Percentiles rank a stretch among this genome's conserved stretches.
Evolutionary conservation across 441 rosid species (phyloP).

Genomic region (Euphorbia schlechtendalii): DNA sequence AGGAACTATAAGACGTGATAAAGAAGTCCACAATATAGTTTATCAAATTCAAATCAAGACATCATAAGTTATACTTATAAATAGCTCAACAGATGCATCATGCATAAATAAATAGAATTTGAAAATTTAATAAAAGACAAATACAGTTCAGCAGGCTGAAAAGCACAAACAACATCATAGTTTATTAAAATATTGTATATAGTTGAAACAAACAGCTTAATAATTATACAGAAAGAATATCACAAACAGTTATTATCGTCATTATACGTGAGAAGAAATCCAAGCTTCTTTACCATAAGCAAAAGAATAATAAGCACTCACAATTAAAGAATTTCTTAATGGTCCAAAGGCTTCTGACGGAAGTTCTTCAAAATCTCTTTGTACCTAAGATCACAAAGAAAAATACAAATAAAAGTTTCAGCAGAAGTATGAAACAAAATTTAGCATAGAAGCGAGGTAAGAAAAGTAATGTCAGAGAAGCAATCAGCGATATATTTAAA

Average conservation of each 20-base stretch:
- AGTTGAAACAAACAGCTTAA: too few relatives aligned
- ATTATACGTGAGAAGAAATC: not conserved
- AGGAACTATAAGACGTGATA: not conserved
- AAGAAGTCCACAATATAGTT: not conserved
- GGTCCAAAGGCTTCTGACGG: conserved; percentile 92
- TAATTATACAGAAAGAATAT: not conserved
- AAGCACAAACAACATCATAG: not conserved
- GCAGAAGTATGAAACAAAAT: too few relatives aligned
- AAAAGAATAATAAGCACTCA: conserved; percentile 34
- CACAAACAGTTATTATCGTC: not conserved
- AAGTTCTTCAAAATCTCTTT: conserved; percentile 94
- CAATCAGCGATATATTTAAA: conserved; percentile 5
- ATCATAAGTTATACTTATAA: not conserved
- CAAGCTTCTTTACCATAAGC: too few relatives aligned
- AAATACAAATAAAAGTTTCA: conserved; percentile 5
- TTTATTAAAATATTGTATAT: not conserved
- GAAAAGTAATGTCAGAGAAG: not conserved
- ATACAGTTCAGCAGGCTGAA: not conserved
- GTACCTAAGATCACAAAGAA: conserved; percentile 58
- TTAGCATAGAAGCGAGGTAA: too few relatives aligned
- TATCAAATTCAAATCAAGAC: not conserved
- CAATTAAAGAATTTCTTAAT: conserved; percentile 74
- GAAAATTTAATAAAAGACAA: not conserved
- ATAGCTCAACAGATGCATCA: not conserved
- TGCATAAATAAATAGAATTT: not conserved